Conservation (phyloP, 2,329 filamentous ascomycete species). For the Epicoccum sorghinum region DNA sequence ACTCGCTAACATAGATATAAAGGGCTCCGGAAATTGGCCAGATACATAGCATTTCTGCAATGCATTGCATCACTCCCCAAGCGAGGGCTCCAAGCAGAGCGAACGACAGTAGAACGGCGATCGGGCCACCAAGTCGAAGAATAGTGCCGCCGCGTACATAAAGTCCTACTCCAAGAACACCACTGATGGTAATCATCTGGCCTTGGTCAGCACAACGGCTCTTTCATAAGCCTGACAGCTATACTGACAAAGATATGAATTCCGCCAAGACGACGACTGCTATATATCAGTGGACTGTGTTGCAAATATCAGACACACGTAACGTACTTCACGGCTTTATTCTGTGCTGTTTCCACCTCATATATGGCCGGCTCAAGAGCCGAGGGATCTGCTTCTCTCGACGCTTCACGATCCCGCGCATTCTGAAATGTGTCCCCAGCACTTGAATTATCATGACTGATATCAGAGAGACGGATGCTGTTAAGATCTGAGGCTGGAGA, state of each 20-base stretch:
- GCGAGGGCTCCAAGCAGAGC: neutral
- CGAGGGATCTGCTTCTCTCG: neutral
- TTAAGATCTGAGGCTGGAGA: neutral
- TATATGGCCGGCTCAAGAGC: neutral
- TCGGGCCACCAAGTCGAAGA: neutral
- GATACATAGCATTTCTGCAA: neutral
- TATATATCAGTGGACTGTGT: neutral
- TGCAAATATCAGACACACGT: too few relatives aligned
- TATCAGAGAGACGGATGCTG: neutral
- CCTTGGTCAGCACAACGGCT: neutral
- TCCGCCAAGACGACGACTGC: neutral
- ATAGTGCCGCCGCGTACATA: neutral
- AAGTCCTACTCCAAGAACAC: neutral
- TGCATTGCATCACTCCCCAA: neutral
- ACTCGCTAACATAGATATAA: neutral
- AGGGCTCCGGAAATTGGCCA: neutral
- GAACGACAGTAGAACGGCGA: neutral
- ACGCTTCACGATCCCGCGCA: too few relatives aligned
- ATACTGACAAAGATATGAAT: neutral
- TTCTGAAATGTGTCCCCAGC: neutral
- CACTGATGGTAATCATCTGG: neutral
- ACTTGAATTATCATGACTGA: neutral
- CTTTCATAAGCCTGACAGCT: neutral
- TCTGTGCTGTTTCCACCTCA: neutral
- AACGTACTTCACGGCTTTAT: neutral